Base-by-base conservation (phyloP, 1,139 yeast species). In the Lodderomyces parapsilosis region DNA sequence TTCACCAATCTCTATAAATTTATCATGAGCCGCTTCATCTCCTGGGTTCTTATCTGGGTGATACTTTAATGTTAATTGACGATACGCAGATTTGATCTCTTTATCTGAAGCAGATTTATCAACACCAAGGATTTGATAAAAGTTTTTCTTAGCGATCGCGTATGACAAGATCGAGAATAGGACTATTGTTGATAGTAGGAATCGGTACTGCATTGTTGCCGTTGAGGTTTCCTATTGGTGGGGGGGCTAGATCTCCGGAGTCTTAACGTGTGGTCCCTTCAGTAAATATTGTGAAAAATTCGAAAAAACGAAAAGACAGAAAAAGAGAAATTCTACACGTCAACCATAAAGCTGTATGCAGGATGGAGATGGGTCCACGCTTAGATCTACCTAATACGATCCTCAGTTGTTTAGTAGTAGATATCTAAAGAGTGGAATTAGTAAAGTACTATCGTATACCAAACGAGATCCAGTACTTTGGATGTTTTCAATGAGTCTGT, bases 21-120 rank as follows among this genome's bases (percentile, higher is more conserved):
- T 84, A 45, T 85, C 84, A 51, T 87, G 91, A 1, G 97, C 96
- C 35, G 77, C 84, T 18, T 87, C 93, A 51, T 84, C 80, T 1
- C 49, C 49, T 4, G 74, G 85, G 58, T 93, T 93, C 68, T 94
- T 93, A 63, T 93, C 99, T 1, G 99, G 99, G 59, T 93, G 99
- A 63, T 80, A 90, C 58, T 87, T 88, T 62, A 90, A 86, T 52
- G 94, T 84, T 51, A 93, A 70, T 48, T 80, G 80, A 53, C 96
- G 69, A 63, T 91, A 93, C 0, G 98, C 96, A 48, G 82, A 80
- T 60, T 88, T 89, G 67, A 93, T 87, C 46, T 91, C 91, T 53
- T 79, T 83, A 20, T 87, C 96, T 42, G 75, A 75, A 0, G 96
- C 96, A 51, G 75, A 72, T 52, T 74, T 80, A 13, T 71, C 58